Evolutionary conservation across 2,329 filamentous ascomycete species (phyloP).

Genomic region (Penicillium corylophilum): DNA sequence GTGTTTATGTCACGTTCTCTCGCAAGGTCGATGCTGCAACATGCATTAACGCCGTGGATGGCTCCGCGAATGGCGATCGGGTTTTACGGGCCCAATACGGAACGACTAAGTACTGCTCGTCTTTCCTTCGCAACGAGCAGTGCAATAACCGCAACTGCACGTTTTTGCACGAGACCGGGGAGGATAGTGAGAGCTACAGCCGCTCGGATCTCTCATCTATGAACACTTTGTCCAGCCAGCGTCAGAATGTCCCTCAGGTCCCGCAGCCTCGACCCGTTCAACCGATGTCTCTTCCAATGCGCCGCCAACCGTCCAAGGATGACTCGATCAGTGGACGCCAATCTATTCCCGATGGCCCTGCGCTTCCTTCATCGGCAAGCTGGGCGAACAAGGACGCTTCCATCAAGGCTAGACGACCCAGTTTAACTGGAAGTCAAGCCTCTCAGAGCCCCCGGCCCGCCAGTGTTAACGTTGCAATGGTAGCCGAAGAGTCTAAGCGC

Average conservation of each 20-base stretch:
- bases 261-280: slow-evolving; percentile 50
- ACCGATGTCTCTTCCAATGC: slow-evolving; percentile 61
- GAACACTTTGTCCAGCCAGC: slow-evolving; percentile 80
- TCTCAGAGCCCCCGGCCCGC: slow-evolving; percentile 73
- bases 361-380: slow-evolving; percentile 87
- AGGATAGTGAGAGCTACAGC: slow-evolving; percentile 95
- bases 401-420: slow-evolving; percentile 65
- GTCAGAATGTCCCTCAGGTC: slow-evolving; percentile 59
- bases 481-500: slow-evolving; percentile 36
- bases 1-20: slow-evolving; percentile 98
- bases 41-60: slow-evolving; percentile 90
- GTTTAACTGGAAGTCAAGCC: slow-evolving; percentile 76
- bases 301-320: slow-evolving; percentile 69
- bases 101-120: slow-evolving; percentile 98
- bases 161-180: slow-evolving; percentile 97
- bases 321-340: slow-evolving; percentile 61
- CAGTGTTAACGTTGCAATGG: slow-evolving; percentile 44
- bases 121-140: slow-evolving; percentile 88
- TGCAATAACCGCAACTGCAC: slow-evolving; percentile 97
- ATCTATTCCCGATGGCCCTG: slow-evolving; percentile 75
- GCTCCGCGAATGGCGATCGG: slow-evolving; percentile 85
- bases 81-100: slow-evolving; percentile 74
- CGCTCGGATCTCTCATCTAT: slow-evolving; percentile 91
- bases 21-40: slow-evolving; percentile 83
- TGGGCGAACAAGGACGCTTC: slow-evolving; percentile 75